Evolutionary conservation across 2,329 filamentous ascomycete species (phyloP).

Genomic region (Ceratocystis lukuohia): DNA sequence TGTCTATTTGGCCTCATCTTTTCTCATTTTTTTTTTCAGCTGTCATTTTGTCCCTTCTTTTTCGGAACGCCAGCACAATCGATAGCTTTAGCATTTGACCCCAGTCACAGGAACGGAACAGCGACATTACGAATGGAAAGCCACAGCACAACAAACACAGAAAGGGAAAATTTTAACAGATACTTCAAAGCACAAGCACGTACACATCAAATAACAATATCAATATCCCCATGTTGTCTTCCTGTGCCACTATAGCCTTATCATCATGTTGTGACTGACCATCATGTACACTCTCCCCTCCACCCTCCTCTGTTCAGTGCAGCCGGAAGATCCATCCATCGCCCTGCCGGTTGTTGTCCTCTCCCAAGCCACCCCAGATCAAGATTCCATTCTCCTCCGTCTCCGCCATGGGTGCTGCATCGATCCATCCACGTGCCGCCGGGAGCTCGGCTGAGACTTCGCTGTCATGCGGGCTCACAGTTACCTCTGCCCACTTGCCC

Average conservation of each 20-base stretch:
- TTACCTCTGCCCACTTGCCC: slow-evolving; percentile 43
- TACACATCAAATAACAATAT: slow-evolving; percentile 4
- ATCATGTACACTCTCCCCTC: not conserved
- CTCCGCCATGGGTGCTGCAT: slow-evolving; percentile 42
- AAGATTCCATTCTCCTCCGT: slow-evolving; percentile 46
- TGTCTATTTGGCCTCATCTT: not conserved
- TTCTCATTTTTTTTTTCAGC: not conserved
- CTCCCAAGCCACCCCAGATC: slow-evolving; percentile 46
- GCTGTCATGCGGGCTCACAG: slow-evolving; percentile 37
- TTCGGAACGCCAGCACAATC: slow-evolving; percentile 11
- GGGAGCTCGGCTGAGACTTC: slow-evolving; percentile 39
- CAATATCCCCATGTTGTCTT: not conserved
- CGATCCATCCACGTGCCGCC: slow-evolving; percentile 42
- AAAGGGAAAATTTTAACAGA: slow-evolving; percentile 16
- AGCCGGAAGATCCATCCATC: slow-evolving; percentile 54
- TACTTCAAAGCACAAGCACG: slow-evolving; percentile 14
- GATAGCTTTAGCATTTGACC: slow-evolving; percentile 4
- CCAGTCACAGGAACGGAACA: slow-evolving; percentile 3
- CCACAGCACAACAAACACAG: slow-evolving; percentile 12
- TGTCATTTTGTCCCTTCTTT: not conserved
- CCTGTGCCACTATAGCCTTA: not conserved
- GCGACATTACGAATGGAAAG: slow-evolving; percentile 9
- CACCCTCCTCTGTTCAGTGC: slow-evolving; percentile 23
- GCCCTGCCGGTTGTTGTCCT: slow-evolving; percentile 37
- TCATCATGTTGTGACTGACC: not conserved